Percentiles rank a stretch among this genome's conserved stretches.
Evolutionary conservation across 2,329 filamentous ascomycete genomes (phyloP).

Genomic region (Phaeosphaeria sp.): DNA sequence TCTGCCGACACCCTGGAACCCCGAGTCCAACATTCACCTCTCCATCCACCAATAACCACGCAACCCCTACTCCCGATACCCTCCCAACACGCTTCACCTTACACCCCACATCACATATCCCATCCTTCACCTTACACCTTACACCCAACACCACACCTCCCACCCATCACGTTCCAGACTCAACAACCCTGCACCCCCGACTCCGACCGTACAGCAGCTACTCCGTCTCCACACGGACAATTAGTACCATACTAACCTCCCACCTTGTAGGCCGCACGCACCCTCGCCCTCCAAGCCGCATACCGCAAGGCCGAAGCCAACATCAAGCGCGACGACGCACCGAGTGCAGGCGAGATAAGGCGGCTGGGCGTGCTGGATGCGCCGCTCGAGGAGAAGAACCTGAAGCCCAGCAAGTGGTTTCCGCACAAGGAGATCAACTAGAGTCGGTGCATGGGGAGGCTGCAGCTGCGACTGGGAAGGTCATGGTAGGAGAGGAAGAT

Average conservation of each 20-base stretch:
- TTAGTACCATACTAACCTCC: not conserved
- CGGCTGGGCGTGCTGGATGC: constrained; percentile 79
- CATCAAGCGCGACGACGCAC: constrained; percentile 78
- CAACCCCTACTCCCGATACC: not conserved
- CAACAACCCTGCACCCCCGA: no score
- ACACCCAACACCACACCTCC: no score
- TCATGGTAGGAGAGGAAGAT: not conserved
- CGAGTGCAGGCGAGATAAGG: constrained; percentile 84
- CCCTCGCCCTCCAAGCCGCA: constrained; percentile 78
- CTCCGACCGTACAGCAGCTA: no score
- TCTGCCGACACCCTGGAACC: no score
- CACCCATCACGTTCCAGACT: no score
- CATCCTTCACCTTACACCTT: no score
- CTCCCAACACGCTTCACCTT: constrained; percentile 9
- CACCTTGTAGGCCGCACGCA: constrained; percentile 68
- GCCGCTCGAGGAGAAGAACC: constrained; percentile 76
- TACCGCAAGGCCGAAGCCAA: constrained; percentile 80
- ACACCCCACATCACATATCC: not conserved
- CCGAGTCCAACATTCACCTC: no score
- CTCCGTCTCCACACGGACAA: no score
- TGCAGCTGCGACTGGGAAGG: not conserved
- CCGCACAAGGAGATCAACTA: constrained; percentile 52
- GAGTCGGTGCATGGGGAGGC: not conserved
- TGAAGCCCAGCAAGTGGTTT: constrained; percentile 54
- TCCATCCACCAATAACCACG: not conserved